Evolutionary conservation across 805 yeast species (phyloP).

Genomic region (Cyberlindnera galapagoensis): DNA sequence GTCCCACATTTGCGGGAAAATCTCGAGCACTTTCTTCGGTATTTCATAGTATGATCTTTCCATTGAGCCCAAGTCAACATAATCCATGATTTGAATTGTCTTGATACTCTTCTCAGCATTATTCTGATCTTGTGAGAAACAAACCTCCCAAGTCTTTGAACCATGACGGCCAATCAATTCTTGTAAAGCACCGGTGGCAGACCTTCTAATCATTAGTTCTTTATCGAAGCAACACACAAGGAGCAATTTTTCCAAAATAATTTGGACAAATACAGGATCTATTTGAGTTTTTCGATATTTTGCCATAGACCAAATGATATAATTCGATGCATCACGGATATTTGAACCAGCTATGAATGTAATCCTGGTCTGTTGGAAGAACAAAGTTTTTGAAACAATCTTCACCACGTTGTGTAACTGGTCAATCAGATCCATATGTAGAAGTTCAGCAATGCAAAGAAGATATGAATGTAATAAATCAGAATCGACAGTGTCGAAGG

Average conservation of each 20-base stretch:
- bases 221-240: conserved; percentile 58
- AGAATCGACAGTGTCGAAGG: conserved; percentile 27
- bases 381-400: conserved; percentile 41
- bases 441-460: conserved; percentile 29
- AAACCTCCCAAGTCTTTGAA: conserved; percentile 26
- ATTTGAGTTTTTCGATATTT: conserved; percentile 32
- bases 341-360: conserved; percentile 55
- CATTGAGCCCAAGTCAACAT: conserved; percentile 38
- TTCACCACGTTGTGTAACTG: conserved; percentile 8
- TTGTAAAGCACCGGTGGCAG: conserved; percentile 82
- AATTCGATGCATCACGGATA: conserved; percentile 80
- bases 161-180: conserved; percentile 80
- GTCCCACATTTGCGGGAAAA: conserved; percentile 19
- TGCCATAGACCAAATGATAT: conserved; percentile 72
- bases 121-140: conserved; percentile 16
- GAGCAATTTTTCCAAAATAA: conserved; percentile 32
- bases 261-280: conserved; percentile 9
- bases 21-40: conserved; percentile 24
- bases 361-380: conserved; percentile 50
- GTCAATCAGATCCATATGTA: conserved; percentile 14
- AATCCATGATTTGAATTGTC: conserved; percentile 57
- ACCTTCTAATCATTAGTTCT: conserved; percentile 69
- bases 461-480: conserved; percentile 29
- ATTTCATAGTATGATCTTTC: conserved; percentile 33
- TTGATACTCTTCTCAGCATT: conserved; percentile 35